Conservation (phyloP, 305 asterid species). For the Fraxinus floribunda region DNA sequence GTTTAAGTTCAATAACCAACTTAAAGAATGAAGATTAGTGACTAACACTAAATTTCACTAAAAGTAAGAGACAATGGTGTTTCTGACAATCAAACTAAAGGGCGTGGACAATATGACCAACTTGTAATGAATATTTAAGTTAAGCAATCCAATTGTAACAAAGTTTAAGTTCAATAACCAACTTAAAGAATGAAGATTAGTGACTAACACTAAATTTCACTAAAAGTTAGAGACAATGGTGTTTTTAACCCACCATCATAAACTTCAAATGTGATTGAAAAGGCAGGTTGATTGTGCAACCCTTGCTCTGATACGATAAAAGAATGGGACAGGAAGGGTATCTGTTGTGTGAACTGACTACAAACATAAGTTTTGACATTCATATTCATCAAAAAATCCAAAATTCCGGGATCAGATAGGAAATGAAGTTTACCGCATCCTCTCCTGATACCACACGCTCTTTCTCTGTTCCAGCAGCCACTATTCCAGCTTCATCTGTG, state of each 20-base stretch:
- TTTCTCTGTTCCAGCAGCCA: constrained; percentile 85
- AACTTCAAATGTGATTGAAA: not conserved
- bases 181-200: not conserved
- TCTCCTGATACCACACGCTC: constrained; percentile 86
- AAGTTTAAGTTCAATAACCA: not conserved
- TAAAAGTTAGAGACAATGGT: not conserved
- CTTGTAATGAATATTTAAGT: not conserved
- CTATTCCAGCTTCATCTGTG: constrained; percentile 67
- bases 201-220: not conserved
- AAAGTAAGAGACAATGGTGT: not conserved
- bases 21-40: not conserved
- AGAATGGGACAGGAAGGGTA: not conserved
- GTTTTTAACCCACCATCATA: not conserved
- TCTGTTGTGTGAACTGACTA: not conserved
- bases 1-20: not conserved
- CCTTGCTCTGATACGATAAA: not conserved
- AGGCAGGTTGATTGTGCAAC: not conserved
- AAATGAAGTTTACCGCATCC: constrained; percentile 71
- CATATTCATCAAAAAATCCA: not conserved
- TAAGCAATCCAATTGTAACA: not conserved
- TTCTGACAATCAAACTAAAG: not conserved
- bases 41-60: not conserved
- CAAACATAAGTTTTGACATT: not conserved
- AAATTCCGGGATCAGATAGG: not conserved
- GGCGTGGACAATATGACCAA: not conserved